Evolutionary conservation across 768 basidiomycete species (phyloP), one percentile per base, ranked within the genome.

Genomic region (Serendipita indica): DNA sequence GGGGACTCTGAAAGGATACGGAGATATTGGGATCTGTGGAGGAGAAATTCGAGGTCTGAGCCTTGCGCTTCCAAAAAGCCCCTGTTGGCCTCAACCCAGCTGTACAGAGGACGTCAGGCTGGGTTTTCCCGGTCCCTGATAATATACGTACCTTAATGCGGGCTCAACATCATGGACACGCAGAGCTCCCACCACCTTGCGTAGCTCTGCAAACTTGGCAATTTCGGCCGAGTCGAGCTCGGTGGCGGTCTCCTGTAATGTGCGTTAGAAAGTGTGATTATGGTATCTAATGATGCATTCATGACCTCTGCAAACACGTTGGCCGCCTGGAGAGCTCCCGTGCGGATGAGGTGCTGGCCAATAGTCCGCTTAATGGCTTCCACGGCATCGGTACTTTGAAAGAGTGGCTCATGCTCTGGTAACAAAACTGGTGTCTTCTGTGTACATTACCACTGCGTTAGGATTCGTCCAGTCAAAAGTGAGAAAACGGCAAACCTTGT

Each of bases 1-100:
- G 22, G 74, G 7, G 79, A 76, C 30, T 79, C 73, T 49, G 86
- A 74, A 18, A 93, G 76, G 7, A 94, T 73, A 2, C 82, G 82
- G 58, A 96, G 78, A 68, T 89, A 97, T 68, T 91, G 84, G 7
- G 89, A 91, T 27, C 89, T 86, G 64, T 97, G 89, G 27, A 98
- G 78, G 66, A 84, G 74, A 67, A 94, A 99, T 64, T 91, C 89
- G 10, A 99, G 77, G 0, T 88, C 77, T 0, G 92, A 94, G 6
- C 79, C 79, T 32, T 84, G 82, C 3, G 75, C 70, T 45, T 74
- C 74, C 12, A 96, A 75, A 67, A 88, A 92, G 2, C 65, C 58
- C 28, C 78, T 76, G 65, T 93, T 82, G 57, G 72, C 73, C 39
- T 71, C 72, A 13, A 83, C 79, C 96, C 94, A 98, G 61, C 92